These are phyloP conservation scores for Saccharomyces hybrid DNA, from an alignment of 1,139 yeast genomes.

Conservation along the genomic window DNA sequence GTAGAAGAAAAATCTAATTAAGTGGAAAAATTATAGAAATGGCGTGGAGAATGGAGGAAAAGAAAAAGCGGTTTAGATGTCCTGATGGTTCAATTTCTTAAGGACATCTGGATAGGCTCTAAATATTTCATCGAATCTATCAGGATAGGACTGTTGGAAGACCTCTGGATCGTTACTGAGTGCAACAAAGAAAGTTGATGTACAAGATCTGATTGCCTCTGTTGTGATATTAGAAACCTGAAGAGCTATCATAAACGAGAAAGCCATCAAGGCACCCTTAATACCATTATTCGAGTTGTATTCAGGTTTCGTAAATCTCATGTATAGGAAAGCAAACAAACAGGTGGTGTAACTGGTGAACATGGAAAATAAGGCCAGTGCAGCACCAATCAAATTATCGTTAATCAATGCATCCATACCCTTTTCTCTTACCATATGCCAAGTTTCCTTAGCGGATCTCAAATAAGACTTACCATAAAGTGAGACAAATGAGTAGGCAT, in stretches of 20 bases:
- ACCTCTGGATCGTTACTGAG: conserved; percentile 84
- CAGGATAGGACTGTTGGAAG: conserved; percentile 68
- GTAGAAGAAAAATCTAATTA: background rate
- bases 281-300: conserved; percentile 61
- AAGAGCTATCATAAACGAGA: conserved; percentile 64
- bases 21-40: no score
- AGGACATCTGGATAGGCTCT: conserved; percentile 69
- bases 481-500: conserved; percentile 82
- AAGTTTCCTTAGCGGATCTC: conserved; percentile 72
- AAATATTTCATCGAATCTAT: conserved; percentile 63
- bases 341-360: conserved; percentile 66
- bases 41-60: no score
- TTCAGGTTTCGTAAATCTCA: conserved; percentile 63
- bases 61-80: no score
- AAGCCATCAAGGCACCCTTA: conserved; percentile 72
- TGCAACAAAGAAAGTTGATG: conserved; percentile 80
- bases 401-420: conserved; percentile 84
- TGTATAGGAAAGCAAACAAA: conserved; percentile 60
- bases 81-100: conserved; percentile 40
- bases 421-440: conserved; percentile 66
- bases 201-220: conserved; percentile 72
- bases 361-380: conserved; percentile 62
- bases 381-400: conserved; percentile 73
- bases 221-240: conserved; percentile 71
- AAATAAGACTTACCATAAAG: conserved; percentile 76